Evolutionary conservation across 2,329 filamentous ascomycete genomes (phyloP), one percentile per base, ranked within the genome.

Genomic region (Teratosphaeria epicoccoides): DNA sequence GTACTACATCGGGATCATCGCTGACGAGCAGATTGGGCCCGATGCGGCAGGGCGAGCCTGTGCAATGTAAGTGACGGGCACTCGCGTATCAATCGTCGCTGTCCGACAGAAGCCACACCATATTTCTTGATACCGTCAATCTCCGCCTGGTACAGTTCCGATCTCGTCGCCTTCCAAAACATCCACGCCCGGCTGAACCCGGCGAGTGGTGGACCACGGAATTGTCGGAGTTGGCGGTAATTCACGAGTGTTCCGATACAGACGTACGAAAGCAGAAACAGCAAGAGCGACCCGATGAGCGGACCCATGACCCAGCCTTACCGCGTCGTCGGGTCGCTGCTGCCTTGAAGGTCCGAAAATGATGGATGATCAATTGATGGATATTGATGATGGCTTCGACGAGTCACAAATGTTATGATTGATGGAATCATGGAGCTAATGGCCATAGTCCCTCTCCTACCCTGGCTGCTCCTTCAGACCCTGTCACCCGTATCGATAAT

Each of bases 21-120:
- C 76, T 77, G 51, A 76, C 61, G 44, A 79, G 65, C 49, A 76
- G 61, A 23, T 73, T 75, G 2, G 77, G 76, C 0, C 73, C 70
- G n/a, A 75, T 67, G 26, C 75, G 52, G 60, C 70, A 71, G 51
- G 73, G 67, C 12, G 69, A 64, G 22, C 70, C 70, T 72, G 26
- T 40, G 28, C 23, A 3, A 40, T 20, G 47, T 46, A 25, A 43
- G 49, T 49, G 45, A 40, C 40, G 43, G 52, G 33, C 46, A 43
- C 40, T 28, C 33, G 33, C 33, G 0, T 51, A 47, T 43, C 26
- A 45, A 46, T n/a, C 23, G 6, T 17, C 33, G 12, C 6, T 4
- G 33, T 20, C 14, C n/a, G n/a, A n/a, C n/a, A n/a, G 43, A 26
- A 25, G 11, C n/a, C 33, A 44, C 47, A 62, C 63, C 63, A 55